These are phyloP conservation scores for Schizophyllum commune DNA, from an alignment of 1,284 basidiomycete genomes.

Conservation along the genomic window DNA sequence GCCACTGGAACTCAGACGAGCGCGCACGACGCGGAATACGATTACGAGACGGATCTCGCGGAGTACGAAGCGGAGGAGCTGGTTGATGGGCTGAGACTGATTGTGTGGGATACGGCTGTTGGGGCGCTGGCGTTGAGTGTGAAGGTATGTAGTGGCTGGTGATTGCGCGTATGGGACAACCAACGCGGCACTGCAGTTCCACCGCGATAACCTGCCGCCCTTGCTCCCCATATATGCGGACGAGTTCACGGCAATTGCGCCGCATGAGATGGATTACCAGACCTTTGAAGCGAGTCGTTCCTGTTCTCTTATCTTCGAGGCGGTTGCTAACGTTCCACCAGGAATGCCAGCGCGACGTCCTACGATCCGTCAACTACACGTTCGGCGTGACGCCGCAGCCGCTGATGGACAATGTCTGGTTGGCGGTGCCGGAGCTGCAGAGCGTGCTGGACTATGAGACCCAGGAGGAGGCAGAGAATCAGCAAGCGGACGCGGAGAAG, in stretches of 20 bases:
- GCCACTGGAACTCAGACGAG: neutral
- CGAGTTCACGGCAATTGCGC: conserved; percentile 43
- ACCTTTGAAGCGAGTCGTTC: conserved; percentile 40
- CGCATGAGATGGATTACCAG: conserved; percentile 32
- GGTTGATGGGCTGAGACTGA: conserved; percentile 26
- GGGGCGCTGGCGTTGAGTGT: conserved; percentile 49
- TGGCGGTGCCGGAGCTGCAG: conserved; percentile 41
- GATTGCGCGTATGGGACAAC: too few species aligned
- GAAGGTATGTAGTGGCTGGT: conserved; percentile 49
- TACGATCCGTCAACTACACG: conserved; percentile 38
- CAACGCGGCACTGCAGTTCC: too few species aligned
- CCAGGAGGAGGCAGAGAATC: conserved; percentile 8
- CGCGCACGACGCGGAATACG: conserved; percentile 6
- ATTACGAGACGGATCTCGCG: neutral
- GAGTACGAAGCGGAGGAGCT: conserved; percentile 7
- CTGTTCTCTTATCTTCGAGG: conserved; percentile 2
- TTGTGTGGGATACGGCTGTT: conserved; percentile 47
- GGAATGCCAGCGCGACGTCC: conserved; percentile 49
- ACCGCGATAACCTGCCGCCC: conserved; percentile 54
- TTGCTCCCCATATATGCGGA: conserved; percentile 40
- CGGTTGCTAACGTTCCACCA: conserved; percentile 15
- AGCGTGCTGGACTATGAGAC: conserved; percentile 24
- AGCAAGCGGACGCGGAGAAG: neutral
- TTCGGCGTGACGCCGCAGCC: conserved; percentile 50
- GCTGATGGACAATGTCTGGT: conserved; percentile 51